Evolutionary conservation across 2,329 filamentous ascomycete genomes (phyloP).

Genomic region (Penicillium sp.): DNA sequence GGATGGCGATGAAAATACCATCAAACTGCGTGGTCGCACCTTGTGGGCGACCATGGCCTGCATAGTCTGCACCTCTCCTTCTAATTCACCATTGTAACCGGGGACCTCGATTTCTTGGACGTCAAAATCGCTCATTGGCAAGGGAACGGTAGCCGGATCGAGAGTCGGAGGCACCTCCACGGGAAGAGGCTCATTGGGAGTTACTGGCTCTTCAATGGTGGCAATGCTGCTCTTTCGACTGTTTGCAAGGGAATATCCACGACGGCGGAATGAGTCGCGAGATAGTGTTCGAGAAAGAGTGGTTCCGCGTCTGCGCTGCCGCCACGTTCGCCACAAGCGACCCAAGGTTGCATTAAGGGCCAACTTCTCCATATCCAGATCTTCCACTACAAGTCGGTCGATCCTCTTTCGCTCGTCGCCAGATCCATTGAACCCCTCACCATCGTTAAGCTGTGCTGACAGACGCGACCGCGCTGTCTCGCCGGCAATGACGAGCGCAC

Average conservation of each 20-base stretch:
- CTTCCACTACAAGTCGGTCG: constrained; percentile 71
- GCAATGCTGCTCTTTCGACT: constrained; percentile 41
- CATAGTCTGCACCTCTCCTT: constrained; percentile 52
- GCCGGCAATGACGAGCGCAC: constrained; percentile 79
- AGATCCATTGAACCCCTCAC: constrained; percentile 54
- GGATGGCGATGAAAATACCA: constrained; percentile 38
- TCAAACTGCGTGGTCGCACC: constrained; percentile 43
- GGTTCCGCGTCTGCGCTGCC: constrained; percentile 59
- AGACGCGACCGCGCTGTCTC: constrained; percentile 63
- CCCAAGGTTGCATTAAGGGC: constrained; percentile 86
- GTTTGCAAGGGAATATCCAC: constrained; percentile 25
- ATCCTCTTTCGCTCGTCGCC: constrained; percentile 49
- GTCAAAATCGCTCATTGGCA: constrained; percentile 34
- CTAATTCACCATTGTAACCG: constrained; percentile 59
- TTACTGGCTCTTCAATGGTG: constrained; percentile 32
- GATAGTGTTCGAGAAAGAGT: constrained; percentile 42
- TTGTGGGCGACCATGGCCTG: constrained; percentile 38
- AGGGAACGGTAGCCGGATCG: constrained; percentile 32
- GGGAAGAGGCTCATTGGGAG: constrained; percentile 16
- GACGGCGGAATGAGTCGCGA: constrained; percentile 39
- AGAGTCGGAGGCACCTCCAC: constrained; percentile 16
- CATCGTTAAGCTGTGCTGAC: constrained; percentile 44
- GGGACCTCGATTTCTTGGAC: constrained; percentile 71
- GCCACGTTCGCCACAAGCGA: constrained; percentile 90
- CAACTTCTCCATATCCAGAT: constrained; percentile 87